phyloP scores from a whole-genome alignment of 2,329 filamentous ascomycete species.

The Fusarium bactridioides region DNA sequence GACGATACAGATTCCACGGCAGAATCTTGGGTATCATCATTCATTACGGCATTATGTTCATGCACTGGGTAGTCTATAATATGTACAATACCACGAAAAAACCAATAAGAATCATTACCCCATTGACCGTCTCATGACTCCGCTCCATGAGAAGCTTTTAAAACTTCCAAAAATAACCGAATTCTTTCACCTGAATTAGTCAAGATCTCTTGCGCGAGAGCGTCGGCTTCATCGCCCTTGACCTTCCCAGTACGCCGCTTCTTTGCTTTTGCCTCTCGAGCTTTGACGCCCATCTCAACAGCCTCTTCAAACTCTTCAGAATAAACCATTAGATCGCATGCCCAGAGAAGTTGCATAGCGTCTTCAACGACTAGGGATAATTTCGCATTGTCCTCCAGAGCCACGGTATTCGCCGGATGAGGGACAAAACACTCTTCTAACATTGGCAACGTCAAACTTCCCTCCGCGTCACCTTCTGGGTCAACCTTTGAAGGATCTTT shows the following conservation, averaged over 20 bases:
- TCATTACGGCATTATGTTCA: constrained; percentile 37
- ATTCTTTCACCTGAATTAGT: constrained; percentile 56
- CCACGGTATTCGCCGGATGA: constrained; percentile 68
- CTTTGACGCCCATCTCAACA: constrained; percentile 56
- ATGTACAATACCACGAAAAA: constrained; percentile 28
- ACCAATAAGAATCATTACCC: background rate
- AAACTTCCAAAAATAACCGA: constrained; percentile 48
- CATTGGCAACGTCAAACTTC: constrained; percentile 54
- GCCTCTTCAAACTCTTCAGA: constrained; percentile 49
- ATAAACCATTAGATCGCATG: constrained; percentile 46
- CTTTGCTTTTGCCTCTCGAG: constrained; percentile 58
- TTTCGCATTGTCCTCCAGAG: constrained; percentile 74
- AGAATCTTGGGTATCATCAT: constrained; percentile 28
- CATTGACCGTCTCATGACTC: constrained; percentile 17
- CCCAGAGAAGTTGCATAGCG: constrained; percentile 63
- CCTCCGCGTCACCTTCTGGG: constrained; percentile 46
- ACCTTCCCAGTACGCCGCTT: constrained; percentile 49
- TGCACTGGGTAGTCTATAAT: constrained; percentile 33
- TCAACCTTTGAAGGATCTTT: constrained; percentile 53
- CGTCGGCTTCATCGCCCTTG: constrained; percentile 49
- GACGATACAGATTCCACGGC: background rate
- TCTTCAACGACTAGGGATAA: constrained; percentile 74
- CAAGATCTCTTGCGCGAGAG: constrained; percentile 53
- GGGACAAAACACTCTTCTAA: constrained; percentile 69
- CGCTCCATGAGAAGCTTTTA: constrained; percentile 38